Evolutionary conservation across 2,329 filamentous ascomycete species (phyloP).

Genomic region (Lachnellula arida): DNA sequence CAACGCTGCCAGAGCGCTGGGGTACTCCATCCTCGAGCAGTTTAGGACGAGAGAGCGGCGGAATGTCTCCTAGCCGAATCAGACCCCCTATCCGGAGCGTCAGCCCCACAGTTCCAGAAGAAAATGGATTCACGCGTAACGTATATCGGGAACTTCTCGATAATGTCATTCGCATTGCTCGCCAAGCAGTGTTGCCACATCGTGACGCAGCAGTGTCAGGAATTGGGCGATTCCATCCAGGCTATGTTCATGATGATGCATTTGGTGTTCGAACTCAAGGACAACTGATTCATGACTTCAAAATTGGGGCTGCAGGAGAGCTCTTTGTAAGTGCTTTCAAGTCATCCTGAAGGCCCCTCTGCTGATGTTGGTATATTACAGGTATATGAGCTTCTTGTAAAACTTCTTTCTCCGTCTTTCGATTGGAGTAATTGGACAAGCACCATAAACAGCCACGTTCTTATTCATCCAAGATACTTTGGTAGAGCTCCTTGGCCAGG

Average conservation of each 20-base stretch:
- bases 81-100: not conserved
- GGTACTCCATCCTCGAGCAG: too few species aligned
- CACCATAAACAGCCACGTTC: slow-evolving; percentile 39
- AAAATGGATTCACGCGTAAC: not conserved
- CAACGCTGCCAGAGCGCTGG: too few species aligned
- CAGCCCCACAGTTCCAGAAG: not conserved
- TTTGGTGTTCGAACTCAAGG: slow-evolving; percentile 15
- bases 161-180: slow-evolving; percentile 15
- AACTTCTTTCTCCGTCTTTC: slow-evolving; percentile 35
- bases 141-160: slow-evolving; percentile 12
- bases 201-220: not conserved
- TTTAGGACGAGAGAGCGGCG: not conserved
- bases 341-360: not conserved
- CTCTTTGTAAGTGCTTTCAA: slow-evolving; percentile 21
- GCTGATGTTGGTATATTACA: slow-evolving; percentile 16
- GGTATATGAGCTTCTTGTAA: slow-evolving; percentile 40
- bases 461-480: slow-evolving; percentile 36
- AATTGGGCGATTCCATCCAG: slow-evolving; percentile 4
- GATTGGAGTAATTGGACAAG: slow-evolving; percentile 42
- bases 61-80: not conserved
- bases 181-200: slow-evolving; percentile 9
- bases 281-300: slow-evolving; percentile 23
- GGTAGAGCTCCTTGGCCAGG: slow-evolving; percentile 36
- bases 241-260: slow-evolving; percentile 6
- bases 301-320: slow-evolving; percentile 29